Evolutionary conservation across 139 green algal genomes (phyloP), one percentile per base, ranked within the genome.

Genomic region (Auxenochlorella pyrenoidosa): DNA sequence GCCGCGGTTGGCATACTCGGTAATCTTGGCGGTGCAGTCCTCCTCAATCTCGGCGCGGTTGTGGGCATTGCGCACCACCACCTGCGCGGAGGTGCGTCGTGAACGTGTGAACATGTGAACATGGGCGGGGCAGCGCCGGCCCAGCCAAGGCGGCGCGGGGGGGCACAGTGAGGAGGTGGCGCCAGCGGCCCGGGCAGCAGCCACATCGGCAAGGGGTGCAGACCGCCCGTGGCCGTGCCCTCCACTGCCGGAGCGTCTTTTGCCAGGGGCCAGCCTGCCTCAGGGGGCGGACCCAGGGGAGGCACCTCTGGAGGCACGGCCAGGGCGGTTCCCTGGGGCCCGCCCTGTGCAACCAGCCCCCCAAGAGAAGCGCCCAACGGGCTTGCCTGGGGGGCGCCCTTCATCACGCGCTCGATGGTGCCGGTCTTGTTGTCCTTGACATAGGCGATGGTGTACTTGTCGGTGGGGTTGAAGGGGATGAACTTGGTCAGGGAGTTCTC

Each of bases 391-490:
- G 83, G 88, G 19, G 89, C 94, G 75, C 95, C 95, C 94, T 98
- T 98, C 84, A 96, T 93, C 59, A 98, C 77, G n/a, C 93, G 90
- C 83, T 94, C 91, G 24, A 88, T 86, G 59, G 89, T 43, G 65
- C 93, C 93, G 16, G 86, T 94, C 10, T 83, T 65, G 38, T 88
- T 83, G 43, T 95, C 90, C 54, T 86, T 75, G 34, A 97, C 70
- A 38, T 91, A 90, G 22, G 91, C 94, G 34, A 92, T 90, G 21
- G 95, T 98, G 89, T 94, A 94, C 93, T 98, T 98, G 90, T 97
- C 95, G 13, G 88, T 92, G 54, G 96, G 95, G 92, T 98, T 97
- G 94, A 98, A 98, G 81, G 95, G 95, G 41, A 96, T 83, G 86
- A 93, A 98, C 89, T 96, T 96, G 65, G 88, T 82, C 73, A 91